Conservation (phyloP, 495 filamentous ascomycete genomes). For the Parathielavia hyrcaniae region DNA sequence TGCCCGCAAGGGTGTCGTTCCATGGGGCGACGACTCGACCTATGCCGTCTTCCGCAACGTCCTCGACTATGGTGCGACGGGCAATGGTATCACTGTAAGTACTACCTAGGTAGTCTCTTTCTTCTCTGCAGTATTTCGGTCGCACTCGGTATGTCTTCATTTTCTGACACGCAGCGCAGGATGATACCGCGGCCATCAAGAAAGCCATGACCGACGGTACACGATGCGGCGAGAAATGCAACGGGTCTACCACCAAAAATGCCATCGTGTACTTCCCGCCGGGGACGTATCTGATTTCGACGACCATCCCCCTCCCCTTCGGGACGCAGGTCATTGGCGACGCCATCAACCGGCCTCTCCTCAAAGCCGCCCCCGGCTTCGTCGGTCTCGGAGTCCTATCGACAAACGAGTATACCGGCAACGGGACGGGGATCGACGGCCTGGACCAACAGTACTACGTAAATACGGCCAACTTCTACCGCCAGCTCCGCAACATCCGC, state of each 20-base stretch:
- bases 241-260: conserved; percentile 60
- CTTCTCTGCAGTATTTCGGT: too few species aligned
- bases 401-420: too few species aligned
- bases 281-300: conserved; percentile 61
- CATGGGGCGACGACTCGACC: conserved; percentile 28
- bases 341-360: conserved; percentile 52
- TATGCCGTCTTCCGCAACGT: conserved; percentile 36
- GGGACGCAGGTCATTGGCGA: conserved; percentile 73
- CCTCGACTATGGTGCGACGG: not conserved
- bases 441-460: too few species aligned
- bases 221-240: conserved; percentile 68
- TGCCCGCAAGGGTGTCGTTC: not conserved
- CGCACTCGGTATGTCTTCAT: too few species aligned
- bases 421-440: conserved; percentile 8
- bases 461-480: conserved; percentile 63
- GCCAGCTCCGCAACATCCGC: conserved; percentile 82
- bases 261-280: conserved; percentile 70
- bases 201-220: conserved; percentile 61
- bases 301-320: conserved; percentile 59
- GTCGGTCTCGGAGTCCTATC: too few species aligned
- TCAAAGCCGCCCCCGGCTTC: conserved; percentile 61
- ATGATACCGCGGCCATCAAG: conserved; percentile 82
- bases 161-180: too few species aligned
- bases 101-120: too few species aligned
- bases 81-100: not conserved